These are phyloP conservation scores for Shiraia bambusicola DNA, from an alignment of 2,329 filamentous ascomycete species.

Conservation along the genomic window DNA sequence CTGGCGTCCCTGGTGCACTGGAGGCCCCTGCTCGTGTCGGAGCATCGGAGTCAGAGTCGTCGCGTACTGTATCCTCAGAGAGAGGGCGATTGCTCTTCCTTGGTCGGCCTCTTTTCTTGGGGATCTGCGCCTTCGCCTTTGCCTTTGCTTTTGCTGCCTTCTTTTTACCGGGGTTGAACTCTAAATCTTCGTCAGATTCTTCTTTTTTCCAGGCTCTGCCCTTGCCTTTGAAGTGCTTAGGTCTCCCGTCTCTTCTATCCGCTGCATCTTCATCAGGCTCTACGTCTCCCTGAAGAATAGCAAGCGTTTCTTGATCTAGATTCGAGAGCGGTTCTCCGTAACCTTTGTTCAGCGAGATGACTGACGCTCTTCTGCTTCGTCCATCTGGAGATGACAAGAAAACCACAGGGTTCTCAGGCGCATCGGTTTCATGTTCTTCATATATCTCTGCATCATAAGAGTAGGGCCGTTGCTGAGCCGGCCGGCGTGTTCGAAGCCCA, in stretches of 20 bases:
- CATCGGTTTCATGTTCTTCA: conserved; percentile 19
- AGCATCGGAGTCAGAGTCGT: conserved; percentile 14
- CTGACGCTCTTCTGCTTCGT: conserved; percentile 16
- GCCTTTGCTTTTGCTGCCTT: conserved; percentile 16
- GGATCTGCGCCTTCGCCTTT: conserved; percentile 15
- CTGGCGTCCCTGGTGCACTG: neutral
- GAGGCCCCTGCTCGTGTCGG: neutral
- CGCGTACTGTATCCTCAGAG: conserved; percentile 19
- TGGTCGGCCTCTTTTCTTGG: conserved; percentile 22
- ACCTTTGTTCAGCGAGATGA: conserved; percentile 13
- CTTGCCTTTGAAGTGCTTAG: conserved; percentile 38
- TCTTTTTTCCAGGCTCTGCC: conserved; percentile 38
- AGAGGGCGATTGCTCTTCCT: conserved; percentile 21
- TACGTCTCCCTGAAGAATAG: conserved; percentile 16
- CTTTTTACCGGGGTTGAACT: conserved; percentile 25
- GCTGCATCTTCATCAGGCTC: conserved; percentile 8
- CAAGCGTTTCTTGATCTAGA: conserved; percentile 16
- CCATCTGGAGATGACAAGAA: conserved; percentile 5
- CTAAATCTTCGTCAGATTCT: conserved; percentile 34
- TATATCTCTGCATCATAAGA: conserved; percentile 37
- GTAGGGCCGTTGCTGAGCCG: conserved; percentile 40
- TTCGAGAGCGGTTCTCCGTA: conserved; percentile 10
- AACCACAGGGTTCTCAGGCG: conserved; percentile 9
- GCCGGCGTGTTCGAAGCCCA: conserved; percentile 36
- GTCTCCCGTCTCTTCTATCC: conserved; percentile 1